A percentile compares a stretch with the other conserved stretches of the same genome.
phyloP scores from a whole-genome alignment of 805 yeast genomes.

The Candida chauliodis region DNA sequence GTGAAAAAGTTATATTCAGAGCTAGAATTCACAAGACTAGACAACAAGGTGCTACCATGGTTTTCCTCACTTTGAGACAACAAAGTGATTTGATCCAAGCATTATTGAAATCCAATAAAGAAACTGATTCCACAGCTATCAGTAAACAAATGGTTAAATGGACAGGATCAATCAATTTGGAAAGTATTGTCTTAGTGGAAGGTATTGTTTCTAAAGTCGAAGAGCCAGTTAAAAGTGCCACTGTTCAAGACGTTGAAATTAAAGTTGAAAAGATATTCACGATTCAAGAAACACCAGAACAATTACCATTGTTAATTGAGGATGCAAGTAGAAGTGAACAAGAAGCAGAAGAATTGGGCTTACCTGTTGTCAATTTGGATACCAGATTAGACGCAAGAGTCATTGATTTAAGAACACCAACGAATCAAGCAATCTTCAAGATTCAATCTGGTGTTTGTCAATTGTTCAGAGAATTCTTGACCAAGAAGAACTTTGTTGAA shows the following conservation, averaged over 20 bases:
- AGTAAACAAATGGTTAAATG: slow-evolving; percentile 97
- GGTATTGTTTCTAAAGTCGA: slow-evolving; percentile 83
- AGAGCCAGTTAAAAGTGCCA: slow-evolving; percentile 84
- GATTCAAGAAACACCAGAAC: slow-evolving; percentile 85
- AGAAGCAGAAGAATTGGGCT: slow-evolving; percentile 86
- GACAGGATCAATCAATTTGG: slow-evolving; percentile 82
- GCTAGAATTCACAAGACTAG: slow-evolving; percentile 93
- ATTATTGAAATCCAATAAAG: slow-evolving; percentile 70
- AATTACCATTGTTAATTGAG: slow-evolving; percentile 90
- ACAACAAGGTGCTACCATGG: slow-evolving; percentile 94
- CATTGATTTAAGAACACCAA: slow-evolving; percentile 92
- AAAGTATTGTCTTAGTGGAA: slow-evolving; percentile 85
- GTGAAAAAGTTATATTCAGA: slow-evolving; percentile 77
- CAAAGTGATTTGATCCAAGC: slow-evolving; percentile 81
- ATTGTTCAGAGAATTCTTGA: slow-evolving; percentile 85
- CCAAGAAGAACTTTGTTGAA: slow-evolving; percentile 70
- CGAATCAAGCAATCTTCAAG: slow-evolving; percentile 96
- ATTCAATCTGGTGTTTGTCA: slow-evolving; percentile 86
- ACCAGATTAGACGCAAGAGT: slow-evolving; percentile 94
- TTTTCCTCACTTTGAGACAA: slow-evolving; percentile 89
- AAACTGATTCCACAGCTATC: slow-evolving; percentile 44
- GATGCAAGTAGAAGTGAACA: slow-evolving; percentile 95
- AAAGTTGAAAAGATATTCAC: slow-evolving; percentile 69
- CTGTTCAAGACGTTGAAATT: slow-evolving; percentile 87
- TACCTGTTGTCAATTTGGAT: slow-evolving; percentile 93